Conservation (phyloP, 352 stramenopile species). For the Phytophthora crassamura region DNA sequence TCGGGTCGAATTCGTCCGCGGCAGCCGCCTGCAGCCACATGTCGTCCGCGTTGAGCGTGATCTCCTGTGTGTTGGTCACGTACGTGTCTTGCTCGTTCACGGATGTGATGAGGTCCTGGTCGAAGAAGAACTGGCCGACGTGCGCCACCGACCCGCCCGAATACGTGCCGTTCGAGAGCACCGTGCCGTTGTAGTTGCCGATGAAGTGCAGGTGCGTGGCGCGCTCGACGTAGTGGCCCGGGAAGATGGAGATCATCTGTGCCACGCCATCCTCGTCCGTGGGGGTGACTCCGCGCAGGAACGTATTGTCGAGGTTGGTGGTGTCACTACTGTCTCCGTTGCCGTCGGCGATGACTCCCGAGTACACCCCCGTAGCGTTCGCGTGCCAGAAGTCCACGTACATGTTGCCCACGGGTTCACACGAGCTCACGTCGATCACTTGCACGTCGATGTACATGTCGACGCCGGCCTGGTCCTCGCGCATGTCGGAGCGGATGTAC, state of each 20-base stretch:
- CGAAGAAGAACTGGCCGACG: conserved; percentile 40
- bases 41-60: conserved; percentile 36
- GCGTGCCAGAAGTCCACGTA: conserved; percentile 43
- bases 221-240: conserved; percentile 31
- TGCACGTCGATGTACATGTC: conserved; percentile 36
- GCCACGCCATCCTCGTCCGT: conserved; percentile 32
- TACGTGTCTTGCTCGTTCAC: conserved; percentile 35
- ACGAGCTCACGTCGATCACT: conserved; percentile 36
- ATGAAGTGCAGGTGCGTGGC: conserved; percentile 40
- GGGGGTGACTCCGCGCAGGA: conserved; percentile 27
- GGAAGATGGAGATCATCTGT: conserved; percentile 32
- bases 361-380: conserved; percentile 41
- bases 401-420: conserved; percentile 29
- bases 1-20: conserved; percentile 27
- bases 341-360: conserved; percentile 25
- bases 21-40: conserved; percentile 23
- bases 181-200: conserved; percentile 29
- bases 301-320: conserved; percentile 39
- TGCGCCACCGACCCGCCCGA: conserved; percentile 16
- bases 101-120: conserved; percentile 35
- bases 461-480: conserved; percentile 26
- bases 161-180: conserved; percentile 31
- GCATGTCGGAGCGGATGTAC: conserved; percentile 34
- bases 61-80: conserved; percentile 31
- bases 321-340: conserved; percentile 38